Base-by-base conservation (phyloP, 2,329 filamentous ascomycete genomes). In the Ophiosphaerella herpotricha region DNA sequence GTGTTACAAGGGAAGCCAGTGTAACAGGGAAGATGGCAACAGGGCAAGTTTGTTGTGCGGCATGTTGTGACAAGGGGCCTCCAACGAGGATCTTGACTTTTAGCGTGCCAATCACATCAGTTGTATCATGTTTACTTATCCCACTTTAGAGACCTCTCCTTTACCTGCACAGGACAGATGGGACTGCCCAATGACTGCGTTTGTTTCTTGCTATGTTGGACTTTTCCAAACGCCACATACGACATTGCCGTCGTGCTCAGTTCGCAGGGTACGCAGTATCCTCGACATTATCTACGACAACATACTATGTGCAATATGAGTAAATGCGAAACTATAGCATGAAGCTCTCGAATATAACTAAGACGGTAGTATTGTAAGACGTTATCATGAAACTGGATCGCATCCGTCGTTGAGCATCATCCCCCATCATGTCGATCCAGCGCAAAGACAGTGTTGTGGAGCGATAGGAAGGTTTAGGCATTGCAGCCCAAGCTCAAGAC, bases 21-120 rank as follows among this genome's bases (percentile, higher is more conserved):
- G 26, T 29, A 29, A 29, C 26, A 29, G 26, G 26, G 26, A 29
- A 29, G 11, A 11, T 3, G 6, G 26, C 43, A 41, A 11, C 11
- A 3, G 26, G 46, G 41, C 36, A 39, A 37, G 36, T 42, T 51
- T 48, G 53, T 52, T 55, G 42, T 46, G 43, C 32, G 39, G 24
- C 26, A 18, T 29, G 38, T 34, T 41, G 24, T 47, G 38, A 47
- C 35, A 38, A 41, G 44, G 42, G 42, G 42, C 29, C 42, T 24
- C 39, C 37, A 16, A 39, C 37, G 18, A 41, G 11, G 31, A n/a
- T 24, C 7, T 29, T 8, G 26, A 23, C 32, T 34, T n/a, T 42
- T 42, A 42, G 39, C 39, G 39, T 46, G 37, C 38, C 38, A 40
- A 47, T 41, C 44, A 47, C 8, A 39, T 16, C 6, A 21, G 16